These are phyloP conservation scores for Microbotryum saponariae DNA, from an alignment of 1,284 basidiomycete species.

Conservation along the genomic window DNA sequence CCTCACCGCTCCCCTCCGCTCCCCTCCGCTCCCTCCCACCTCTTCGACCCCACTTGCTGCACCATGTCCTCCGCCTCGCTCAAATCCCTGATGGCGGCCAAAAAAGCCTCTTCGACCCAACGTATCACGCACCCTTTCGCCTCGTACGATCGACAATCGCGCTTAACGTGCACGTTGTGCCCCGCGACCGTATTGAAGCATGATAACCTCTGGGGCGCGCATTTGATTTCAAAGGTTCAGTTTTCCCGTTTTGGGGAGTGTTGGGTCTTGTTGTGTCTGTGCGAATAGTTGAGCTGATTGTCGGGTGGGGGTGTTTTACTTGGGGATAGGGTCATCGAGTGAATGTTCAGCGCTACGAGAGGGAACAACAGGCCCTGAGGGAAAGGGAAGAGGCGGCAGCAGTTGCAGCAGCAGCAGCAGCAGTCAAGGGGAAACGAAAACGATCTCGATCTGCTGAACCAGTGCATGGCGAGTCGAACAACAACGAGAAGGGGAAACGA, in stretches of 20 bases:
- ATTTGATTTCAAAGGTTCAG: conserved; percentile 63
- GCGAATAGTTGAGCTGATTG: conserved; percentile 39
- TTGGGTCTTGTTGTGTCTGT: conserved; percentile 55
- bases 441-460: not conserved
- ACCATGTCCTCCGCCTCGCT: conserved; percentile 5
- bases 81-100: conserved; percentile 23
- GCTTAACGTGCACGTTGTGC: conserved; percentile 63
- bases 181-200: conserved; percentile 54
- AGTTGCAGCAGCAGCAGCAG: conserved; percentile 12
- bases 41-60: not conserved
- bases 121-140: conserved; percentile 64
- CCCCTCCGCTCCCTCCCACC: not conserved
- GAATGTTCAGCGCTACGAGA: conserved; percentile 22
- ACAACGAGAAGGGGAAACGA: no score
- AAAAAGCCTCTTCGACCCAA: conserved; percentile 5
- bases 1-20: not conserved
- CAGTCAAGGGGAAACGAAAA: conserved; percentile 2
- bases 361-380: not conserved
- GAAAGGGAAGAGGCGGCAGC: conserved; percentile 8
- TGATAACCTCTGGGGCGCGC: conserved; percentile 67
- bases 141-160: conserved; percentile 55
- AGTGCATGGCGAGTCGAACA: not conserved
- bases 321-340: conserved; percentile 45
- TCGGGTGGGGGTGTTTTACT: conserved; percentile 31
- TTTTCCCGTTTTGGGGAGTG: conserved; percentile 38